These are phyloP conservation scores for Carpinus fangiana DNA, from an alignment of 306 rosid species.

Conservation along the genomic window DNA sequence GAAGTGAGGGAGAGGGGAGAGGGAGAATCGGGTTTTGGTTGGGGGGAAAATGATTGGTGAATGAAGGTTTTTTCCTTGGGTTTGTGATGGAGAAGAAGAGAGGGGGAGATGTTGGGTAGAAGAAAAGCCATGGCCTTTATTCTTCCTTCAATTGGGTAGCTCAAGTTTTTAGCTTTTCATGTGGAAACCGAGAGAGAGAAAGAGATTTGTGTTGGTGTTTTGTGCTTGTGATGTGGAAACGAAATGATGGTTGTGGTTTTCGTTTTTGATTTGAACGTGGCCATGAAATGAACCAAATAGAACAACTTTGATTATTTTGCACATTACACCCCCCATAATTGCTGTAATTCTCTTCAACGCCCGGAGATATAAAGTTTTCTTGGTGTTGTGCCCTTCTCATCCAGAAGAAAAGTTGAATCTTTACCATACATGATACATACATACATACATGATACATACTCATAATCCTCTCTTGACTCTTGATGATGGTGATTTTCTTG, in stretches of 20 bases:
- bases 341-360: not conserved
- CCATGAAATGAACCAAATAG: constrained; percentile 41
- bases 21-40: constrained; percentile 39
- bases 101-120: constrained; percentile 63
- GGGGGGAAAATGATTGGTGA: constrained; percentile 43
- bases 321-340: constrained; percentile 8
- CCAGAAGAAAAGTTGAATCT: too few species aligned
- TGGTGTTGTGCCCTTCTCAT: not conserved
- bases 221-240: constrained; percentile 29
- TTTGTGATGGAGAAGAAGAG: constrained; percentile 54
- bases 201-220: constrained; percentile 14
- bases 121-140: constrained; percentile 71
- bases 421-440: too few species aligned
- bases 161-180: constrained; percentile 31
- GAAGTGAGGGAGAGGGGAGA: constrained; percentile 32
- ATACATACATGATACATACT: too few species aligned
- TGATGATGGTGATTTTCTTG: too few species aligned
- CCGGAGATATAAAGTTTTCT: not conserved
- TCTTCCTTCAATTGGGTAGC: constrained; percentile 14
- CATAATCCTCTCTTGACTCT: too few species aligned
- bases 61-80: constrained; percentile 48
- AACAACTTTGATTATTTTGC: constrained; percentile 24
- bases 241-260: constrained; percentile 40
- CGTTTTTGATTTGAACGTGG: constrained; percentile 51
- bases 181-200: constrained; percentile 22